A percentile compares a stretch with the other conserved stretches of the same genome.
Conservation (phyloP, 371 early-diverging fungal genomes). For the Sporodiniella umbellata region DNA sequence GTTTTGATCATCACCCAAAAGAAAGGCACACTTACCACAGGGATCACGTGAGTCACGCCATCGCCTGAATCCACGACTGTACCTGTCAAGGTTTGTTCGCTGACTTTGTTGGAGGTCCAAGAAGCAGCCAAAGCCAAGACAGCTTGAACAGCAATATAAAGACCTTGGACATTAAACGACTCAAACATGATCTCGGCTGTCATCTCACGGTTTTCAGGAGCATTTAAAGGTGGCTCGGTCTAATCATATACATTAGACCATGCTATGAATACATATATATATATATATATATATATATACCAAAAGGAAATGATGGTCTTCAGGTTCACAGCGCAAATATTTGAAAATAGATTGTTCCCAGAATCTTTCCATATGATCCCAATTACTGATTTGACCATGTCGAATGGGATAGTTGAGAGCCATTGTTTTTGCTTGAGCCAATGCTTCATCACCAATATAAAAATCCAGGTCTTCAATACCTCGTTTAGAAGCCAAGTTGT, state of each 20-base stretch:
- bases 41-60: constrained; percentile 97
- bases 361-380: constrained; percentile 94
- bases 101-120: constrained; percentile 80
- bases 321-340: constrained; percentile 96
- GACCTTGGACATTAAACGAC: constrained; percentile 88
- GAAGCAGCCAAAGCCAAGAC: constrained; percentile 94
- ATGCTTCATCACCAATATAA: constrained; percentile 95
- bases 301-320: constrained; percentile 93
- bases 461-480: constrained; percentile 97
- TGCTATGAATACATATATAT: no score
- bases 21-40: no score
- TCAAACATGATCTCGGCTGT: constrained; percentile 97
- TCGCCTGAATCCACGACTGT: constrained; percentile 97
- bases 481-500: constrained; percentile 89
- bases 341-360: constrained; percentile 98
- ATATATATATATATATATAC: no score
- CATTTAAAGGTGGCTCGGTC: constrained; percentile 97
- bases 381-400: constrained; percentile 89
- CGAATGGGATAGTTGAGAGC: constrained; percentile 83
- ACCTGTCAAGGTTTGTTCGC: constrained; percentile 87
- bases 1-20: no score
- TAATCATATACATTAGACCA: no score
- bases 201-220: constrained; percentile 85
- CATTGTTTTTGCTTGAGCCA: constrained; percentile 83
- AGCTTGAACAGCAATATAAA: constrained; percentile 96